Conservation (phyloP, 2,329 filamentous ascomycete genomes). For the Sporothrix pseudoabietina region DNA sequence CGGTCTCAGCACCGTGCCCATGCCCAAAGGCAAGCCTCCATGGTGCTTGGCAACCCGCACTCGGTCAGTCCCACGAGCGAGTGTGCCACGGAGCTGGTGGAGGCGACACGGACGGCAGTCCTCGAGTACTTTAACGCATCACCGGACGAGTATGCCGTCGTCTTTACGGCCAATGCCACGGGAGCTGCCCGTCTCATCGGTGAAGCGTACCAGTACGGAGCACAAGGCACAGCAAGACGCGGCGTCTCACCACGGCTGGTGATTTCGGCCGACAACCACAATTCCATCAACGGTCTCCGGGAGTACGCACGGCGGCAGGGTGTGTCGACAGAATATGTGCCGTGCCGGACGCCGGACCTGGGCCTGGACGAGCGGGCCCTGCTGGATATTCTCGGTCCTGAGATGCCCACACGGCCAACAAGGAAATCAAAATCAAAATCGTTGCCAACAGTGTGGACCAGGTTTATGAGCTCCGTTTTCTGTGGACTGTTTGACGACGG, state of each 20-base stretch:
- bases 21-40: constrained; percentile 38
- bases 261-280: constrained; percentile 48
- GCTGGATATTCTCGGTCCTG: constrained; percentile 35
- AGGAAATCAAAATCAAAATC: not conserved
- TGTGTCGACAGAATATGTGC: constrained; percentile 41
- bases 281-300: constrained; percentile 47
- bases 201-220: constrained; percentile 45
- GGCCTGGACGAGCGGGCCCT: constrained; percentile 39
- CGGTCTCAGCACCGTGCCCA: constrained; percentile 42
- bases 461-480: not conserved
- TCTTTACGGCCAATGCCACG: constrained; percentile 48
- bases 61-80: constrained; percentile 45
- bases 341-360: constrained; percentile 38
- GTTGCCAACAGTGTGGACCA: not conserved
- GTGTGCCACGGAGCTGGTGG: constrained; percentile 42
- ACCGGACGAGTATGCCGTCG: constrained; percentile 44
- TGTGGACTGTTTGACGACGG: constrained; percentile 24
- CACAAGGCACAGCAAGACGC: not conserved
- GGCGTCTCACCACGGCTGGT: constrained; percentile 36
- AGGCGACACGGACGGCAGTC: constrained; percentile 41
- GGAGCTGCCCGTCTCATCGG: constrained; percentile 46
- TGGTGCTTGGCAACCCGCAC: constrained; percentile 47
- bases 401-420: not conserved
- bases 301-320: constrained; percentile 41
- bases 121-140: constrained; percentile 43